Evolutionary conservation across 805 yeast species (phyloP), one percentile per base, ranked within the genome.

Genomic region (Tetrapisispora iriomotensis): DNA sequence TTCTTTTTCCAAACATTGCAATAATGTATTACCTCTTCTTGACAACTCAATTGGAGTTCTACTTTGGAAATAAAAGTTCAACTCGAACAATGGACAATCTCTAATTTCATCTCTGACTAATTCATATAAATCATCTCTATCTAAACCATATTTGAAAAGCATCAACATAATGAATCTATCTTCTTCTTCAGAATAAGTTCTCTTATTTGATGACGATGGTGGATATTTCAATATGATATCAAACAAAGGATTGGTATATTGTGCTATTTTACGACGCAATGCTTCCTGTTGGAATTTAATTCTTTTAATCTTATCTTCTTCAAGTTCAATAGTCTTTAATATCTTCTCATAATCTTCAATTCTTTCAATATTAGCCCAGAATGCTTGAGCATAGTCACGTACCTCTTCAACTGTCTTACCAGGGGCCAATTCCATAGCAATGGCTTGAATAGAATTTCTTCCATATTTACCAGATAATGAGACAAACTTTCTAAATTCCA

Each of bases 261-360:
- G 70, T 18, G 82, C 71, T 23, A 92, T 63, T 58, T 90, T 88
- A 44, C 81, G 68, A 51, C 88, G 74, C 40, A 92, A 66, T 15
- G 85, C 73, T 59, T 84, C 95, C 56, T 78, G 83, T 53, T 87
- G 96, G 24, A 77, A 63, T 49, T 72, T 72, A 8, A 72, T 56
- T 50, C 75, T 77, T 34, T 75, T 67, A 20, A 83, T 72, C 58
- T 74, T 82, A 44, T 87, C 95, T 56, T 92, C 97, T 13, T 97
- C 98, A 3, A 74, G 70, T 53, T 87, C 95, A 44, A 92, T 85
- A 51, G 79, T 90, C 15, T 72, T 67, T 39, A 88, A 62, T 59
- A 81, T 85, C 46, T 84, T 74, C 48, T 92, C 98, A 61, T 79
- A 81, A 9, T 95, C 95, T 25, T 90, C 97, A 45, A 92, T 80